Base-by-base conservation (phyloP, 495 filamentous ascomycete species). In the Trichoderma parareesei region DNA sequence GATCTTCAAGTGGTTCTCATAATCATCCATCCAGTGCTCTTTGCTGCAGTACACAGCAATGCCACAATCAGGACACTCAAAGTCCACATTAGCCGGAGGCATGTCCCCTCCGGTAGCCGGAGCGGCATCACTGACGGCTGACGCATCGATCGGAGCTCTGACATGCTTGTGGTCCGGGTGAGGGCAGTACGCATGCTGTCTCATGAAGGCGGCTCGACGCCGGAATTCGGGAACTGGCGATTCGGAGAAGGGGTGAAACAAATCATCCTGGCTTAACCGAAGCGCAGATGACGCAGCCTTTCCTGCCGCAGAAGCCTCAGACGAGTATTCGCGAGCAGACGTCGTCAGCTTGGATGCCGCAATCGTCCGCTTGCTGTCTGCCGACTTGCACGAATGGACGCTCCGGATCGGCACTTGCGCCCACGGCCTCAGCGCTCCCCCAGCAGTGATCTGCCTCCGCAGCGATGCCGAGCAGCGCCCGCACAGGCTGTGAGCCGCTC, bases 51-150 rank as follows among this genome's bases (percentile, higher is more conserved):
- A 96, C 0, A 95, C 85, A 1, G 94, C 94, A 33, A 98, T 87
- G 20, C 94, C 94, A 69, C 94, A 99, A 77, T 98, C 94, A 10
- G 93, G 92, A 69, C 94, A 99, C 77, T 97, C 95, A 73, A 93
- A 96, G 63, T 87, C 82, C 65, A 96, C 90, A 75, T 94, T 91
- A 9, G 84, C 83, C 4, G 92, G 88, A 3, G 90, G 81, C 46
- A 81, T 70, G 57, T 64, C 76, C 41, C 78, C 82, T n/a, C 79
- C 76, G n/a, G 68, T 65, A 9, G 64, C 13, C n/a, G 38, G 71
- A 61, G 38, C 69, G 68, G 69, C 85, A 84, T 65, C 82, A 77
- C 11, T 85, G 81, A 65, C 89, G 5, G 60, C 87, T 63, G 84
- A 77, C 6, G 49, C 14, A 33, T 33, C 27, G 10, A 57, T 20